A percentile compares a stretch with the other conserved stretches of the same genome.
phyloP scores from a whole-genome alignment of 805 yeast genomes.

The Hanseniaspora guilliermondii region DNA sequence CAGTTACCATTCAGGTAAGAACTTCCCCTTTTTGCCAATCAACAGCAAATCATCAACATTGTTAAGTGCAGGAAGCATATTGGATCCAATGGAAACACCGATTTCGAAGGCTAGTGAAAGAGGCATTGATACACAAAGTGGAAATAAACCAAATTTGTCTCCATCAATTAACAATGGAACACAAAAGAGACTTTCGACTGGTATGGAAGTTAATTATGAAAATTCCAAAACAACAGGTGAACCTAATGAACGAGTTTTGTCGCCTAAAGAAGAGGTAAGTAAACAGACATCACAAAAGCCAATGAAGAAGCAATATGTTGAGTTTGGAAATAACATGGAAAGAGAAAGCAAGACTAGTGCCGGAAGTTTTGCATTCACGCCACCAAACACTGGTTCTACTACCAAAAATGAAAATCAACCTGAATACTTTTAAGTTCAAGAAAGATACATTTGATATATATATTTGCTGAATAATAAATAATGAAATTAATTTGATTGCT shows the following conservation, averaged over 20 bases:
- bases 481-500: too few species aligned
- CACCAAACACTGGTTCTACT: neutral
- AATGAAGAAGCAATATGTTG: neutral
- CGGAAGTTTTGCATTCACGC: slow-evolving; percentile 1
- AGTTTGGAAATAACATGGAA: neutral
- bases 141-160: neutral
- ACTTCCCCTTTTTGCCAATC: neutral
- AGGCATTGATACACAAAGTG: too few species aligned
- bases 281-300: neutral
- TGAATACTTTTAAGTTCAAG: neutral
- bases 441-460: too few species aligned
- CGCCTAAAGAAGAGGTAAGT: neutral
- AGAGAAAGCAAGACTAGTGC: neutral
- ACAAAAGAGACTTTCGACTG: neutral
- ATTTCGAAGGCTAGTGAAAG: neutral
- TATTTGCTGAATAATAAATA: too few species aligned
- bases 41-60: neutral
- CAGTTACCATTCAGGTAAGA: neutral
- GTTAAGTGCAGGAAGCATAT: neutral
- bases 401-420: neutral
- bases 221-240: neutral
- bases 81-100: neutral
- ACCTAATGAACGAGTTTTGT: neutral
- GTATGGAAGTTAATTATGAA: neutral
- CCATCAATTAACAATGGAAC: neutral